Conservation (phyloP, 2,329 filamentous ascomycete genomes). For the Dothistroma septosporum region DNA sequence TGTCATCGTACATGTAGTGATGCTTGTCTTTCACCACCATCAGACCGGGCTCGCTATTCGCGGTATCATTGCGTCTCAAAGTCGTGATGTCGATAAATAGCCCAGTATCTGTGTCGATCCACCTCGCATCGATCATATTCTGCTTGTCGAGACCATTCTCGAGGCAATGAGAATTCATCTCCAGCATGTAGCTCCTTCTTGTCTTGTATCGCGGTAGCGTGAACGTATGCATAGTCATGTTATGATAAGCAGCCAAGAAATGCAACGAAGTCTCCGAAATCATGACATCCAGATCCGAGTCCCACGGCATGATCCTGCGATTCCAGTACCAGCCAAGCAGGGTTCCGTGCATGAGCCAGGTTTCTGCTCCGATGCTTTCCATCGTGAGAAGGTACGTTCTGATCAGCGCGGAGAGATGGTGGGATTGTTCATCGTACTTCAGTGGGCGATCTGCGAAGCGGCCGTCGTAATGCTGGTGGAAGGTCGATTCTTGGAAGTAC, state of each 20-base stretch:
- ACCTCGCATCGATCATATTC: constrained; percentile 59
- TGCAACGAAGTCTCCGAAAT: constrained; percentile 52
- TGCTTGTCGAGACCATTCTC: constrained; percentile 43
- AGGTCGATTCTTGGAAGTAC: constrained; percentile 51
- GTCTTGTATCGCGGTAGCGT: constrained; percentile 24
- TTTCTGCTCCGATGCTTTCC: constrained; percentile 54
- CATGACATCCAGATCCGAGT: constrained; percentile 58
- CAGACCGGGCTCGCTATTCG: constrained; percentile 38
- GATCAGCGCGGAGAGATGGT: constrained; percentile 50
- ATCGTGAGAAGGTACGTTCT: constrained; percentile 56
- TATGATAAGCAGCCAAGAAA: constrained; percentile 57
- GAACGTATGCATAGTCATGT: constrained; percentile 56
- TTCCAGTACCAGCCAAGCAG: constrained; percentile 63
- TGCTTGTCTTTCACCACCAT: constrained; percentile 58
- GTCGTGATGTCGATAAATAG: constrained; percentile 61
- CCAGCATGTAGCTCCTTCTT: constrained; percentile 49
- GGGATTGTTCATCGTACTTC: constrained; percentile 44
- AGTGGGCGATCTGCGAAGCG: constrained; percentile 50
- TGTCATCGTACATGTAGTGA: constrained; percentile 49
- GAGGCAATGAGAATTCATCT: constrained; percentile 57
- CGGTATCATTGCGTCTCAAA: constrained; percentile 45
- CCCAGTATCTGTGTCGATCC: constrained; percentile 57
- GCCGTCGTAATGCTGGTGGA: constrained; percentile 55
- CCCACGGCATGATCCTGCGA: constrained; percentile 58
- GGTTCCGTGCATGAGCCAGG: constrained; percentile 62